Base-by-base conservation (phyloP, 75 land plant species). In the Adiantum capillusveneris region DNA sequence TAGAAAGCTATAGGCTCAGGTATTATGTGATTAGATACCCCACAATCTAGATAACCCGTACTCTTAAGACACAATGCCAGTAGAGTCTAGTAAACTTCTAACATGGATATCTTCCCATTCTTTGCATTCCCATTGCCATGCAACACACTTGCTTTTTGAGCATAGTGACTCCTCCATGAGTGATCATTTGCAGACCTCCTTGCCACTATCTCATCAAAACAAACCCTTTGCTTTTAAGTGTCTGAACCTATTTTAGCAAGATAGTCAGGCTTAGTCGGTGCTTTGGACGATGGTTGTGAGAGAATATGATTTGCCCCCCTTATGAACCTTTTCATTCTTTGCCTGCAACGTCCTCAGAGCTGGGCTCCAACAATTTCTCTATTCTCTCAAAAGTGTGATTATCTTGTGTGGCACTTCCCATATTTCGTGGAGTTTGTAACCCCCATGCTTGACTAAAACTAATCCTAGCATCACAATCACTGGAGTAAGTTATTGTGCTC, bases 321-420 rank as follows among this genome's bases (percentile, higher is more conserved):
- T 17, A 7, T 46, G 14, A 5, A 2, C 49, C 49, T 7, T 46
- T 17, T 46, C 17, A 17, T 14, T 7, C 17, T 46, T 17, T 1
- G 5, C 14, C 5, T 5, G 3, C 5, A 20, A 20, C 14, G 21
- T 14, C 24, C 55, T 26, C 3, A 27, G 9, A 53, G 28, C 6
- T 46, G 50, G n/a, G 22, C 22, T 46, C 22, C 50, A n/a, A 46
- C 6, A 6, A 2, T 46, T 17, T 17, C 55, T 53, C 55, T 6
- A 53, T 24, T 12, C 28, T 25, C 55, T 24, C 55, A 22, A 27
- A 26, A 3, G 28, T 1, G 6, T 1, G 29, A 53, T 24, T 53
- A 25, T 53, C 55, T 53, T 27, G 21, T 11, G 55, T 53, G 9
- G 55, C 55, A 53, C 55, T 53, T 25, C 55, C 55, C 55, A 53